Evolutionary conservation across 495 filamentous ascomycete species (phyloP).

Genomic region (Darksidea phi): DNA sequence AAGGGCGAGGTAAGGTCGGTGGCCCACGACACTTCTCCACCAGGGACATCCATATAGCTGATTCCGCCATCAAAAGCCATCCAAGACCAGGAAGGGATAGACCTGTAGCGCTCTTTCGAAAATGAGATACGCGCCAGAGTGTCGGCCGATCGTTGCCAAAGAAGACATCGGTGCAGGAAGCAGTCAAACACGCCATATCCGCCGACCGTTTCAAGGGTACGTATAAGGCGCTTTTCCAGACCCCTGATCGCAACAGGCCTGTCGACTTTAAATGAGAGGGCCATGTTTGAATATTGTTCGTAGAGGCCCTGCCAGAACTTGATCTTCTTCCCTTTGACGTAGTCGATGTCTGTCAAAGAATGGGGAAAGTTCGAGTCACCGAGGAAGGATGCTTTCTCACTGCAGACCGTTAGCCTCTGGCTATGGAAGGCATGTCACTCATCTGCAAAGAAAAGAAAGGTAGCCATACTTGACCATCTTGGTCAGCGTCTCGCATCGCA

Average conservation of each 20-base stretch:
- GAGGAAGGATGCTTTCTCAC: slow-evolving; percentile 39
- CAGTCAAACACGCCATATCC: slow-evolving; percentile 25
- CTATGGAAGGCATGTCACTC: neutral
- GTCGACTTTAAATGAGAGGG: slow-evolving; percentile 34
- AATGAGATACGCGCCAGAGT: neutral
- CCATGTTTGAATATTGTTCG: slow-evolving; percentile 40
- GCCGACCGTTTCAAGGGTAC: slow-evolving; percentile 28
- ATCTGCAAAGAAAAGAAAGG: no score
- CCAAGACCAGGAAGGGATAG: slow-evolving; percentile 30
- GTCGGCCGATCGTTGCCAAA: slow-evolving; percentile 14
- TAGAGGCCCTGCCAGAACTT: slow-evolving; percentile 40
- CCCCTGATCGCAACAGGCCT: slow-evolving; percentile 41
- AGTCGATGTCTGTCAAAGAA: neutral
- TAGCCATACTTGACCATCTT: slow-evolving; percentile 41
- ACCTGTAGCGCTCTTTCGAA: neutral
- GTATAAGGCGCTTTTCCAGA: slow-evolving; percentile 38
- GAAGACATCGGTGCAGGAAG: slow-evolving; percentile 14
- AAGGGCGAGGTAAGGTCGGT: slow-evolving; percentile 12
- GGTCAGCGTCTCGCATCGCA: slow-evolving; percentile 43
- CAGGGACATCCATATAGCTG: slow-evolving; percentile 14
- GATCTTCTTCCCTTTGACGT: slow-evolving; percentile 31
- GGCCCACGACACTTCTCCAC: slow-evolving; percentile 6
- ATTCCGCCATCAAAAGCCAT: slow-evolving; percentile 31
- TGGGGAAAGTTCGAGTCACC: slow-evolving; percentile 45
- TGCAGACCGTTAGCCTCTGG: slow-evolving; percentile 16